Base-by-base conservation (phyloP, 2,329 filamentous ascomycete genomes). In the Sporothrix phasma region DNA sequence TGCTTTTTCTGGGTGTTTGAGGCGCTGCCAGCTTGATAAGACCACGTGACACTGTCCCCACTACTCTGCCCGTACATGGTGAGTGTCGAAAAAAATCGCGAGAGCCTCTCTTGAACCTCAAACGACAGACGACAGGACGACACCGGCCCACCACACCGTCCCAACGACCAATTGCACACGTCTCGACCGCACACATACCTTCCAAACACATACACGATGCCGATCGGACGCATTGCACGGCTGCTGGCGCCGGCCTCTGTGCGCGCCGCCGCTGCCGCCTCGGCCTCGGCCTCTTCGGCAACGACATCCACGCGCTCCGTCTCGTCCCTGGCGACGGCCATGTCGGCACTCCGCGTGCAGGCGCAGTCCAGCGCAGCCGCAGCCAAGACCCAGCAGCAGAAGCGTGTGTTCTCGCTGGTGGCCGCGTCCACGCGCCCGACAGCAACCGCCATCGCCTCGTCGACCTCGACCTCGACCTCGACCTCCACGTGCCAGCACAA, bases 281-380 rank as follows among this genome's bases (percentile, higher is more conserved):
- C 63, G 2, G 31, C 45, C 3, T 26, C 31, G n/a, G n/a, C n/a
- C 15, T 37, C 62, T 22, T n/a, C 51, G 0, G 11, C 46, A 2
- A 19, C 56, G 11, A 41, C 53, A 17, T 45, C 39, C 8, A 31
- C 39, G n/a, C 37, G 39, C 17, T 59, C 56, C 7, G 37, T 22
- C 24, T 31, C 41, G 31, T 63, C 54, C 5, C 53, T 64, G 29
- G 49, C 66, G 41, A n/a, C 64, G 6, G 46, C 62, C 29, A 49
- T 66, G 22, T 54, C 63, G 19, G 61, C 61, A 2, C 63, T 67
- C 22, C 66, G 66, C 39, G 24, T 66, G 11, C 49, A 63, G 46
- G 37, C 17, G 31, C n/a, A 15, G n/a, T n/a, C n/a, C n/a, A n/a
- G n/a, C n/a, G n/a, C n/a, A n/a, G n/a, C n/a, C 17, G 59, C 61